Conservation (phyloP, 164 flowering plant species). For the Chloranthus sessilifolius region DNA sequence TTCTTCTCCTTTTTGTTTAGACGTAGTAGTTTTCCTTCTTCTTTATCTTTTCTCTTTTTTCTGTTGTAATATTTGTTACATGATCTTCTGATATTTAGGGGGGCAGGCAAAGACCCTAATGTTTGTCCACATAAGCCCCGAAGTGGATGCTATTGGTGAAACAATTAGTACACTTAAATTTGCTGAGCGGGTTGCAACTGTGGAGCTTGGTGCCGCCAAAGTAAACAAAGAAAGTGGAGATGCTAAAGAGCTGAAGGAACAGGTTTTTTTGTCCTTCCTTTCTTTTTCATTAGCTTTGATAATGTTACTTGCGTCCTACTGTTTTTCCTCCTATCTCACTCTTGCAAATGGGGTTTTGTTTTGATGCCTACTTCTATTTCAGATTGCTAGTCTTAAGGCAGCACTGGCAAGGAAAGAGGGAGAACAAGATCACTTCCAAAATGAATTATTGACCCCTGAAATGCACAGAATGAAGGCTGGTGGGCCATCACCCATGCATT, state of each 20-base stretch:
- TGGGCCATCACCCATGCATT: slow-evolving; percentile 34
- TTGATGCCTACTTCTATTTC: not conserved
- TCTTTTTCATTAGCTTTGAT: not conserved
- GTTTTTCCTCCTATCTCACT: not conserved
- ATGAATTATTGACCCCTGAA: slow-evolving; percentile 43
- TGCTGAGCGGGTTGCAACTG: slow-evolving; percentile 82
- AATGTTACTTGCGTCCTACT: too few relatives aligned
- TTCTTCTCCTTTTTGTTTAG: not conserved
- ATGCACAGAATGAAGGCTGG: slow-evolving; percentile 24
- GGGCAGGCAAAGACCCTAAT: slow-evolving; percentile 87
- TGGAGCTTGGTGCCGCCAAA: slow-evolving; percentile 79
- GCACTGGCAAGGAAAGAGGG: slow-evolving; percentile 70
- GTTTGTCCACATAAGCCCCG: slow-evolving; percentile 88
- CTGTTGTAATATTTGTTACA: not conserved
- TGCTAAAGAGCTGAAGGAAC: slow-evolving; percentile 69
- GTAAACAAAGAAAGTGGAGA: slow-evolving; percentile 70
- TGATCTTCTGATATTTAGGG: slow-evolving; percentile 36
- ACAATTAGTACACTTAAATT: slow-evolving; percentile 76
- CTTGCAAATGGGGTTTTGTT: not conserved
- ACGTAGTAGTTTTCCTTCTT: not conserved
- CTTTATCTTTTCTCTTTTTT: too few relatives aligned
- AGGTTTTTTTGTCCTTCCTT: too few relatives aligned
- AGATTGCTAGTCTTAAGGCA: slow-evolving; percentile 76
- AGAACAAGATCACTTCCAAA: slow-evolving; percentile 25
- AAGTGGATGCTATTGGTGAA: slow-evolving; percentile 53